Evolutionary conservation across 108 stramenopile species (phyloP).

Genomic region (Pseudonitzschia pungens): DNA sequence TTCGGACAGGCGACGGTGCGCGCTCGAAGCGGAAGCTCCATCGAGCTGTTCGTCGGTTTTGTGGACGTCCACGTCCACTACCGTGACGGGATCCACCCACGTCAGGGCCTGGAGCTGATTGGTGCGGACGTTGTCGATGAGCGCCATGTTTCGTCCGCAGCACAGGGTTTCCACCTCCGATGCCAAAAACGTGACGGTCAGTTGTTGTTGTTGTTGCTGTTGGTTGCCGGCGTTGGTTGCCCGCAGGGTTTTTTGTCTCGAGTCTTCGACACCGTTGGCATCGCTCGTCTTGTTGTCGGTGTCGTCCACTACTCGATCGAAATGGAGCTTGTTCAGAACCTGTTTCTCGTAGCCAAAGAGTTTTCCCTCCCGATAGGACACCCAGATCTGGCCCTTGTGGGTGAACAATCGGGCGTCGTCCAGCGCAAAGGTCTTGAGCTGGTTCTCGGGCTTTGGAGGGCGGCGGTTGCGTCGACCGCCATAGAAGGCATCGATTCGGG

Average conservation of each 20-base stretch:
- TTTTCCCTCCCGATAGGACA: conserved; percentile 78
- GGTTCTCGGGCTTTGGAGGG: conserved; percentile 26
- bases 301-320: conserved; percentile 16
- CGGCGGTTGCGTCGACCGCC: conserved; percentile 34
- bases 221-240: not conserved
- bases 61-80: conserved; percentile 51
- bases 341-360: conserved; percentile 86
- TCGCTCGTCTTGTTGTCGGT: not conserved
- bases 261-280: not conserved
- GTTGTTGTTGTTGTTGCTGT: conserved; percentile 6
- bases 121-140: conserved; percentile 48
- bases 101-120: conserved; percentile 59
- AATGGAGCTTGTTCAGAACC: conserved; percentile 74
- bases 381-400: conserved; percentile 58
- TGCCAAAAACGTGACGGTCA: conserved; percentile 57
- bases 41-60: conserved; percentile 7
- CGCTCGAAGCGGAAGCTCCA: not conserved
- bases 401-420: conserved; percentile 86
- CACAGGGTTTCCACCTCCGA: conserved; percentile 77
- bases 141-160: conserved; percentile 87
- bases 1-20: conserved; percentile 3
- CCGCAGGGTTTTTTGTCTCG: not conserved
- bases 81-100: conserved; percentile 88
- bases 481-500: conserved; percentile 68
- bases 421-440: conserved; percentile 38